Conservation (phyloP, 2,329 filamentous ascomycete species). For the Cadophora luteo-olivacea region DNA sequence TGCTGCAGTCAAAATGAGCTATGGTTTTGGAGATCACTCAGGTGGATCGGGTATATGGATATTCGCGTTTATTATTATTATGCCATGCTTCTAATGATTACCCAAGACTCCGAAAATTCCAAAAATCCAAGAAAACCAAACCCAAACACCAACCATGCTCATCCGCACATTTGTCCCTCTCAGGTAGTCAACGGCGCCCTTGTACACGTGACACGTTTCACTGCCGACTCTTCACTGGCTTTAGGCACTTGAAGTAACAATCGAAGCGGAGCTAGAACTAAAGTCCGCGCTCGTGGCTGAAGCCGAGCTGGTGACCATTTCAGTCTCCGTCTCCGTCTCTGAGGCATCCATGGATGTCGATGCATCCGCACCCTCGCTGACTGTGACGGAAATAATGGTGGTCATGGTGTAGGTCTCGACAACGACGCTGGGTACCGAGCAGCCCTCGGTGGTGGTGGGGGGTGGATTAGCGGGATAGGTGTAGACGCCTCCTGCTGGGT, state of each 20-base stretch:
- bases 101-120: neutral
- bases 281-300: neutral
- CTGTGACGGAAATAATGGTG: slow-evolving; percentile 1
- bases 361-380: neutral
- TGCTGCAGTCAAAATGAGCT: no score
- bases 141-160: neutral
- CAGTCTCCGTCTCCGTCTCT: neutral
- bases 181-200: no score
- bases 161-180: no score
- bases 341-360: neutral
- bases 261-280: neutral
- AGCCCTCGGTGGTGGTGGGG: neutral
- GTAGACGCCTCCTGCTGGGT: neutral
- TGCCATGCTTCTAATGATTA: neutral
- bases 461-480: neutral
- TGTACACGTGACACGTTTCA: no score
- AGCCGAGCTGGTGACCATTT: neutral
- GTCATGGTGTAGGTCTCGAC: slow-evolving; percentile 13
- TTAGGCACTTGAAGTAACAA: neutral
- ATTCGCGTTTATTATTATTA: neutral
- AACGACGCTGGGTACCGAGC: neutral
- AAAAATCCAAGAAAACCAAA: neutral
- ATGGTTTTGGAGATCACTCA: no score
- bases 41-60: no score
- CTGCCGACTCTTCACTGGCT: no score